Percentiles rank a stretch among this genome's conserved stretches.
Evolutionary conservation across 225 moss, liverwort and hornwort species (phyloP).

Genomic region (Lunularia cruciata): DNA sequence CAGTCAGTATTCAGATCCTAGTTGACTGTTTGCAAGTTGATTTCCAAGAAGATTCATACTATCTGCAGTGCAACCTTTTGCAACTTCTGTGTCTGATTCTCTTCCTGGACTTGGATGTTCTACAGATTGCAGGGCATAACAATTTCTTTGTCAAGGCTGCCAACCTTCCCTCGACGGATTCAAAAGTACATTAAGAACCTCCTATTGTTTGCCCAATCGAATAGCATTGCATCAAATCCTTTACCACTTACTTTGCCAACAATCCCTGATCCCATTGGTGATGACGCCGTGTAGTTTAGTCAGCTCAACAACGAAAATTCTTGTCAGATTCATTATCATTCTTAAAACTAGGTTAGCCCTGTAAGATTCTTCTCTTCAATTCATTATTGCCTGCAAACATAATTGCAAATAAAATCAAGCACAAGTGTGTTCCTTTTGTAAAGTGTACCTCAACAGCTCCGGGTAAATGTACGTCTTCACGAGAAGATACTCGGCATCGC

Average conservation of each 20-base stretch:
- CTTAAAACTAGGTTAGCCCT: not conserved
- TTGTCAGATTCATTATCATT: not conserved
- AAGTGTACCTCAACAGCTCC: too few relatives aligned
- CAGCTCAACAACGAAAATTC: not conserved
- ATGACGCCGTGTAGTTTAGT: constrained; percentile 39
- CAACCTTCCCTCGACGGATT: constrained; percentile 61
- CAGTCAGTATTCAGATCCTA: too few relatives aligned
- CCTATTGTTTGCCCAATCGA: constrained; percentile 45
- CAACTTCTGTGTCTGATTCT: too few relatives aligned
- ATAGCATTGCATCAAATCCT: not conserved
- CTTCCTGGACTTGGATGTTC: not conserved
- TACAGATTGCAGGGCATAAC: constrained; percentile 72
- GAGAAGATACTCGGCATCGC: too few relatives aligned
- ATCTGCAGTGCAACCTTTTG: too few relatives aligned
- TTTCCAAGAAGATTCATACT: too few relatives aligned
- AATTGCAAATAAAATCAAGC: constrained; percentile 34
- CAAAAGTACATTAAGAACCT: constrained; percentile 57
- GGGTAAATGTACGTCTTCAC: too few relatives aligned
- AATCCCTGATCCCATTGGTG: constrained; percentile 28
- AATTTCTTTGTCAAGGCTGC: constrained; percentile 60
- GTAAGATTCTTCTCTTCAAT: constrained; percentile 41
- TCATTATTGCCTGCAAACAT: constrained; percentile 44
- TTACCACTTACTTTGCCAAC: constrained; percentile 2
- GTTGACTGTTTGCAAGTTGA: too few relatives aligned
- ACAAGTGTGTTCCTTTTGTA: too few relatives aligned